Percentiles rank a stretch among this genome's conserved stretches.
Evolutionary conservation across 148 eudicot species (phyloP).

Genomic region (Chenopodium suecicum): DNA sequence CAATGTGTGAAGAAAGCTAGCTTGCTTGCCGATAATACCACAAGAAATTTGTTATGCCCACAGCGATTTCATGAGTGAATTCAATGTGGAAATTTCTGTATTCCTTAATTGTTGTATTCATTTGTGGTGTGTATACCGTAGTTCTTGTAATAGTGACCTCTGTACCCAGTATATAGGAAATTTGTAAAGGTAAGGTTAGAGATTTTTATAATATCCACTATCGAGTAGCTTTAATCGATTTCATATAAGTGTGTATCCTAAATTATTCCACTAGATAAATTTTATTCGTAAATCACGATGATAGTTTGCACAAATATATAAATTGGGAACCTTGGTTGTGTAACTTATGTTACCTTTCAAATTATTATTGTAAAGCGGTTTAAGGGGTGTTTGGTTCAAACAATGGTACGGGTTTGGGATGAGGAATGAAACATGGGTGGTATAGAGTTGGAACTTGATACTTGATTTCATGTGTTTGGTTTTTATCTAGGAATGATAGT

Average conservation of each 20-base stretch:
- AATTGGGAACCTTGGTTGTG: no score
- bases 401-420: no score
- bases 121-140: neutral
- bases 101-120: neutral
- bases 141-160: constrained; percentile 6
- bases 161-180: constrained; percentile 20
- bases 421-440: no score
- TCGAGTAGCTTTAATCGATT: neutral
- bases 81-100: neutral
- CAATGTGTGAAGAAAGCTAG: constrained; percentile 4
- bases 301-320: neutral
- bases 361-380: no score
- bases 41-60: neutral
- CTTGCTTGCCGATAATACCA: constrained; percentile 8
- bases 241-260: neutral
- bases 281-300: neutral
- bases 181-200: constrained; percentile 3
- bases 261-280: neutral
- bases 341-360: no score
- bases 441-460: no score
- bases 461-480: no score
- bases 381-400: no score
- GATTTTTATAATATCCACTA: neutral
- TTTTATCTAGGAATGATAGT: no score
- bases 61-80: constrained; percentile 13